Conservation (phyloP, 192 early-diverging fungal genomes). For the Linnemannia zychae region DNA sequence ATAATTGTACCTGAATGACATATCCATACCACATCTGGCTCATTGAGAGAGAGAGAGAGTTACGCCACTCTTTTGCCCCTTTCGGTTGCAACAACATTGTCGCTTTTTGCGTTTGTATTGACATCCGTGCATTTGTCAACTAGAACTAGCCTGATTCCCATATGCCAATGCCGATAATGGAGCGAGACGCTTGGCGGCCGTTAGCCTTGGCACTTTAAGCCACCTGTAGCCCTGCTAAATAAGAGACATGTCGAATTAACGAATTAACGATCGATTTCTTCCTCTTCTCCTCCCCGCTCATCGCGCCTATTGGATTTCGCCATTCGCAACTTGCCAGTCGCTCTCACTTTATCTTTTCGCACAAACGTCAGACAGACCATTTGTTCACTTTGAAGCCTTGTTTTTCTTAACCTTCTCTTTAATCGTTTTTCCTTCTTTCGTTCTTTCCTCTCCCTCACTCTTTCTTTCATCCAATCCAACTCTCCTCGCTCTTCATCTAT, state of each 20-base stretch:
- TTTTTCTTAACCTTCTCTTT: conserved; percentile 7
- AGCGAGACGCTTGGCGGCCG: neutral
- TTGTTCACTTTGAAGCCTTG: neutral
- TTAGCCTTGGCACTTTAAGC: neutral
- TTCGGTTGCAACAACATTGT: neutral
- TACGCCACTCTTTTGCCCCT: neutral
- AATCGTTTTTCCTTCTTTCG: neutral
- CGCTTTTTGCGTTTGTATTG: neutral
- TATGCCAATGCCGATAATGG: neutral
- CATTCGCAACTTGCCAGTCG: neutral
- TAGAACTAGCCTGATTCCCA: neutral
- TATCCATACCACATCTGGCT: neutral
- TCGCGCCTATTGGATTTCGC: neutral
- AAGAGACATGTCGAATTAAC: neutral
- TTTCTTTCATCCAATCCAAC: neutral
- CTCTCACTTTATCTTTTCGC: neutral
- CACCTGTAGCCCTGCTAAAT: neutral
- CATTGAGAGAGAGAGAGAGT: neutral
- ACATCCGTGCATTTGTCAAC: neutral
- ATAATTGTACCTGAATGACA: neutral
- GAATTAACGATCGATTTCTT: neutral
- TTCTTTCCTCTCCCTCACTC: neutral
- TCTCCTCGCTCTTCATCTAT: no score
- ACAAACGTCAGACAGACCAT: neutral
- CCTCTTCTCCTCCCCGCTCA: neutral